Conservation (phyloP, 495 filamentous ascomycete species). For the Penicillium pancosmium region DNA sequence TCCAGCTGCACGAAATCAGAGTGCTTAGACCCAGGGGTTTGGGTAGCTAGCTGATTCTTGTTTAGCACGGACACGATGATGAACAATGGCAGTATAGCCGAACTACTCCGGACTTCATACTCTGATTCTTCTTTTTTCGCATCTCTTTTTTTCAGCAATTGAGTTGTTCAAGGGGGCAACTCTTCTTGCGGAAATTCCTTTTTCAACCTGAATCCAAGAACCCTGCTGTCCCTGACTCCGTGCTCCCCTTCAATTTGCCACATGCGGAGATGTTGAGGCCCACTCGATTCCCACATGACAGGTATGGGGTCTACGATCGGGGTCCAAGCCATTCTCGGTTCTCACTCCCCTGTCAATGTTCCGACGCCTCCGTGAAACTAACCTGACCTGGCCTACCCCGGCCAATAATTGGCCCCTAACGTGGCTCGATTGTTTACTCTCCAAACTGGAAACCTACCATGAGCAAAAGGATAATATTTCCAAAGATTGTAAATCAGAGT, state of each 20-base stretch:
- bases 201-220: conserved; percentile 1
- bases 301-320: conserved; percentile 2
- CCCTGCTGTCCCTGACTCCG: conserved; percentile 5
- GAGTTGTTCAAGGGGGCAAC: neutral
- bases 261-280: conserved; percentile 14
- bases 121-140: neutral
- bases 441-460: neutral
- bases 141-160: neutral
- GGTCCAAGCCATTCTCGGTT: neutral
- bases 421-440: neutral
- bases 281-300: conserved; percentile 11
- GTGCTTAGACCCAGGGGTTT: conserved; percentile 12
- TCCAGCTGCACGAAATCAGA: conserved; percentile 24
- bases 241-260: conserved; percentile 14
- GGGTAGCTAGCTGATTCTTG: conserved; percentile 4
- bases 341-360: conserved; percentile 2
- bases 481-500: conserved; percentile 1
- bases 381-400: neutral
- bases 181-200: neutral
- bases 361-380: neutral
- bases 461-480: neutral
- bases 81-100: conserved; percentile 2
- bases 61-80: neutral
- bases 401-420: neutral
- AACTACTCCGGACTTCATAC: neutral